Conservation (phyloP, 2,329 filamentous ascomycete genomes). For the Fusarium proliferatum region DNA sequence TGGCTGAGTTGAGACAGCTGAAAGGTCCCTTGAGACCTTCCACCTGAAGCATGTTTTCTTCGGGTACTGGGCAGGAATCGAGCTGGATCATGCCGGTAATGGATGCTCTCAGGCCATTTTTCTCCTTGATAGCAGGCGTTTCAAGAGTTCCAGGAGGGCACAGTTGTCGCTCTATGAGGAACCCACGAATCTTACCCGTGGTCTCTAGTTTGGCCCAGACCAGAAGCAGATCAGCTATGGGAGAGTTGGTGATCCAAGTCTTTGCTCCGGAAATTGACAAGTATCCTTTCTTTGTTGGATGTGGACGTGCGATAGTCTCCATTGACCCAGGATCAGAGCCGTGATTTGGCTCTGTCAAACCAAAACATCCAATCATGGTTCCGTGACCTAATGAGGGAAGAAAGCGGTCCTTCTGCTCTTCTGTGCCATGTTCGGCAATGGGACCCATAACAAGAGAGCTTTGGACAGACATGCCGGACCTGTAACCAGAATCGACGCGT, state of each 20-base stretch:
- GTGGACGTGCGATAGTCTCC: slow-evolving; percentile 84
- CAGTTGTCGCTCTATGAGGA: slow-evolving; percentile 83
- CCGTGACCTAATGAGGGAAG: slow-evolving; percentile 84
- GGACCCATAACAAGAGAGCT: slow-evolving; percentile 93
- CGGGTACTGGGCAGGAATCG: slow-evolving; percentile 86
- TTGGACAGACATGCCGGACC: slow-evolving; percentile 94
- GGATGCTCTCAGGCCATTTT: slow-evolving; percentile 91
- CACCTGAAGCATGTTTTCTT: slow-evolving; percentile 92
- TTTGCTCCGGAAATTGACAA: slow-evolving; percentile 83
- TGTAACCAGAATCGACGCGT: slow-evolving; percentile 89
- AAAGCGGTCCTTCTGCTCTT: slow-evolving; percentile 86
- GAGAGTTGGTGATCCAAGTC: slow-evolving; percentile 96
- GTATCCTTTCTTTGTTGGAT: slow-evolving; percentile 85
- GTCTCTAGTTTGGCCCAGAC: slow-evolving; percentile 94
- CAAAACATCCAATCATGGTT: slow-evolving; percentile 85
- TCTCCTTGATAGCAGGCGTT: slow-evolving; percentile 91
- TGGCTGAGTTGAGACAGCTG: slow-evolving; percentile 90
- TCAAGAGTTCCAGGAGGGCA: slow-evolving; percentile 89
- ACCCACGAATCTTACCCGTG: slow-evolving; percentile 95
- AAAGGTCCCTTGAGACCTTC: slow-evolving; percentile 91
- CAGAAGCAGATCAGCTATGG: slow-evolving; percentile 84
- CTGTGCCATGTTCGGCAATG: slow-evolving; percentile 84
- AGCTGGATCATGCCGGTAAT: slow-evolving; percentile 98
- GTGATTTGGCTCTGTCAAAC: slow-evolving; percentile 93
- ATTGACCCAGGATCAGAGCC: slow-evolving; percentile 91